phyloP scores from a whole-genome alignment of 2,329 filamentous ascomycete species.

The Keithomyces neogunnii region DNA sequence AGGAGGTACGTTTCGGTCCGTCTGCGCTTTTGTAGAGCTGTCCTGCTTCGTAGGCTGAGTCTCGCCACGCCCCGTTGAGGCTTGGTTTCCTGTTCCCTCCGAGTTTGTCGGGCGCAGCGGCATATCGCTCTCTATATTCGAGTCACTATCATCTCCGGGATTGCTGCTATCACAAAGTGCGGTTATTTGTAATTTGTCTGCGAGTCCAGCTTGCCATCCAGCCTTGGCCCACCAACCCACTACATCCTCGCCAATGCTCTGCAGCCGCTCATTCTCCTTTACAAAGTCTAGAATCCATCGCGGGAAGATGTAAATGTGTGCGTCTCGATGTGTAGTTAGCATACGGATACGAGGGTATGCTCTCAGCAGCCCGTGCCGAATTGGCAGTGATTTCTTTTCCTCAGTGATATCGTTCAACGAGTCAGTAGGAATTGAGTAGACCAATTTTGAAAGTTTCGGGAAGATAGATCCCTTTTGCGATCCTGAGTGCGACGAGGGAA shows the following conservation, averaged over 20 bases:
- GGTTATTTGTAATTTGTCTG: conserved; percentile 66
- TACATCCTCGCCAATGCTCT: conserved; percentile 85
- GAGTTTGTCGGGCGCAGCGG: conserved; percentile 14
- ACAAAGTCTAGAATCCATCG: conserved; percentile 85
- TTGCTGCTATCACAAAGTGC: conserved; percentile 43
- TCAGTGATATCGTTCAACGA: conserved; percentile 78
- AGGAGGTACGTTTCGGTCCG: conserved; percentile 47
- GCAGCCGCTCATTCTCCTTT: conserved; percentile 68
- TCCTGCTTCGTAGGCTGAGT: not conserved
- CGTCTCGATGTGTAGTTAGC: conserved; percentile 77
- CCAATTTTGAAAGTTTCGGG: conserved; percentile 63
- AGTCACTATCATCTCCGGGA: conserved; percentile 28
- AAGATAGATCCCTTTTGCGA: conserved; percentile 52
- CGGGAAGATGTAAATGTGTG: conserved; percentile 91
- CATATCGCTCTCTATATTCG: conserved; percentile 18
- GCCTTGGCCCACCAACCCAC: conserved; percentile 95
- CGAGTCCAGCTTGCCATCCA: conserved; percentile 76
- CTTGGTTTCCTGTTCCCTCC: not conserved
- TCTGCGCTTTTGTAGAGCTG: not conserved
- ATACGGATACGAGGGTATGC: conserved; percentile 70
- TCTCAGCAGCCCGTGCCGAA: conserved; percentile 68
- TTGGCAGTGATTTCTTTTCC: conserved; percentile 61
- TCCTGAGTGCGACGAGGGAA: conserved; percentile 43
- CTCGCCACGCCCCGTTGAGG: not conserved
- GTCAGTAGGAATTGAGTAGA: conserved; percentile 82